Percentiles rank a stretch among this genome's conserved stretches.
Conservation (phyloP, 805 yeast species). For the Candida saitoana region DNA sequence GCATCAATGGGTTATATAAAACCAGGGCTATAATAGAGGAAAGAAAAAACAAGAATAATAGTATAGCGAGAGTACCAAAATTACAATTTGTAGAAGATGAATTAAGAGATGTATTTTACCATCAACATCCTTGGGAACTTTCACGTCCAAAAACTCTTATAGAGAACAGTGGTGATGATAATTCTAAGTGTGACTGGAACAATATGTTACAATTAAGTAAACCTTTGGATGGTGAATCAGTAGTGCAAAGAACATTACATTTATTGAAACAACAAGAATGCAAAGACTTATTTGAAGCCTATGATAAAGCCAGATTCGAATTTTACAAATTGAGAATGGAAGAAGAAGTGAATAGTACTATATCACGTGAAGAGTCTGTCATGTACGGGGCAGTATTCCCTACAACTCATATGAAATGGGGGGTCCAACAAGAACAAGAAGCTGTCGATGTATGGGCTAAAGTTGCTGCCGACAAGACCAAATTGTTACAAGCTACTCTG, state of each 20-base stretch:
- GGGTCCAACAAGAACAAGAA: conserved; percentile 66
- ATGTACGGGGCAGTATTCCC: conserved; percentile 81
- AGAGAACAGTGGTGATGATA: conserved; percentile 67
- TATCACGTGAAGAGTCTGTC: conserved; percentile 75
- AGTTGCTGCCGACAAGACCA: conserved; percentile 64
- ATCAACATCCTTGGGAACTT: conserved; percentile 97
- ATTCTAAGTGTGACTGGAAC: conserved; percentile 67
- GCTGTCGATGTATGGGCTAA: conserved; percentile 69
- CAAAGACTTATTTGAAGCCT: conserved; percentile 55
- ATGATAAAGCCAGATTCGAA: conserved; percentile 82
- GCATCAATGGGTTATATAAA: conserved; percentile 26
- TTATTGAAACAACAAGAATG: conserved; percentile 24
- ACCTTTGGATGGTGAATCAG: conserved; percentile 79
- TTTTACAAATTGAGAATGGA: conserved; percentile 83
- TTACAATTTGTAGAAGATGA: conserved; percentile 71
- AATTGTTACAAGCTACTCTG: conserved; percentile 46
- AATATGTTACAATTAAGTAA: conserved; percentile 66
- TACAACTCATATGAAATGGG: conserved; percentile 58
- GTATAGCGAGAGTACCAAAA: conserved; percentile 48
- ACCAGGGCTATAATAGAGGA: conserved; percentile 44
- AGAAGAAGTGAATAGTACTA: conserved; percentile 69
- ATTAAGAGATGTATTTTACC: conserved; percentile 74
- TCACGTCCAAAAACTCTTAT: conserved; percentile 82
- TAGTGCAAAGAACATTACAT: conserved; percentile 43
- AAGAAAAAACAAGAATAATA: conserved; percentile 33